Base-by-base conservation (phyloP, 2,329 filamentous ascomycete species). In the Calonectria henricotiae region DNA sequence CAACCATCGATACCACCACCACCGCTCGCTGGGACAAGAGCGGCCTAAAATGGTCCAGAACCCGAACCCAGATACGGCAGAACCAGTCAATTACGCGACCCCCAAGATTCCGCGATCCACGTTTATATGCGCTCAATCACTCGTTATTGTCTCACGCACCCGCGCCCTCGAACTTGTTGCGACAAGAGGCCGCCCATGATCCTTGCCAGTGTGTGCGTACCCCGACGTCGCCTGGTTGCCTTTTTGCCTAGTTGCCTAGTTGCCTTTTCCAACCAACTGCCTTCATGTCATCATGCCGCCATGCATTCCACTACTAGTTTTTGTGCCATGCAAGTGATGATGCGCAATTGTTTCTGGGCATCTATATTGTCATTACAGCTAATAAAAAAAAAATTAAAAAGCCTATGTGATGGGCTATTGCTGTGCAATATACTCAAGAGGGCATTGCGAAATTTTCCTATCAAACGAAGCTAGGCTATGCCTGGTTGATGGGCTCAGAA, bases 11-110 rank as follows among this genome's bases (percentile, higher is more conserved):
- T 32, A 46, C 20, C 20, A n/a, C 51, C 37, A 39, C 63, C 63
- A 58, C 20, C n/a, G 27, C 41, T 20, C 37, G 27, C 51, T 65
- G 41, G 63, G 35, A 44, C 35, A 43, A 46, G 37, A 23, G 30
- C n/a, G 39, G n/a, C 39, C 65, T 39, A 27, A 60, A 62, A 39
- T 49, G 65, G 58, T 62, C 58, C 65, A 67, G 65, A 67, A 67
- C 58, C 61, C 37, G 20, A 32, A 37, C 51, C 32, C 35, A 58
- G 35, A 46, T 32, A 60, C 32, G 39, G 32, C 49, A 58, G 30
- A 51, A 32, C 27, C 44, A 39, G 35, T 27, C 35, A 49, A 58
- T 58, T 58, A 25, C 35, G 35, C 35, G 35, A 39, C 43, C 44
- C 63, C 51, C 63, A 51, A 43, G 55, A 51, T 66, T 23, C 64